Evolutionary conservation across 305 asterid genomes (phyloP).

Genomic region (Striga hermonthica): DNA sequence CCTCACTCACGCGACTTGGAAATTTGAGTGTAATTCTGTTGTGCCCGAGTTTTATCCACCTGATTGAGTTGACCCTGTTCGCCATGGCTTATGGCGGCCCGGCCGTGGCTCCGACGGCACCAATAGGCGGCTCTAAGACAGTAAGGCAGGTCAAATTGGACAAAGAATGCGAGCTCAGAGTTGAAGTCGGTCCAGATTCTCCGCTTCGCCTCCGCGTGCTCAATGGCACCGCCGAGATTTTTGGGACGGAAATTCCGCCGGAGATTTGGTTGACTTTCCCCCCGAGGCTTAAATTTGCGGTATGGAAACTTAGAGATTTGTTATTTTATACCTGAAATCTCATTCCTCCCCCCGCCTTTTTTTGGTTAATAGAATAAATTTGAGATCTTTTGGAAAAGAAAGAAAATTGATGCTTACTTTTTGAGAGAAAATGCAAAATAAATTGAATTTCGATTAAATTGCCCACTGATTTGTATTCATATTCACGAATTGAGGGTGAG

Average conservation of each 20-base stretch:
- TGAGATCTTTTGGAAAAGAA: no score
- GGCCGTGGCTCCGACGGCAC: constrained; percentile 49
- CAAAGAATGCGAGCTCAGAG: constrained; percentile 87
- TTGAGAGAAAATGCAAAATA: background rate
- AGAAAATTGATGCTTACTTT: constrained; percentile 4
- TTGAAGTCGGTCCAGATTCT: constrained; percentile 70
- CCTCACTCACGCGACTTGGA: no score
- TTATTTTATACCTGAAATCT: constrained; percentile 1
- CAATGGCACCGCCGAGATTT: constrained; percentile 82
- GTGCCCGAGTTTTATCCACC: background rate
- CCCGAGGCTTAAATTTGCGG: constrained; percentile 82
- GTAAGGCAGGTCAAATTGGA: constrained; percentile 82
- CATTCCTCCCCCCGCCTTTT: background rate
- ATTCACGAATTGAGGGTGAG: constrained; percentile 5
- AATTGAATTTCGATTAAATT: constrained; percentile 12
- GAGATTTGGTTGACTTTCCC: constrained; percentile 75
- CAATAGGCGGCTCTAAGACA: constrained; percentile 45
- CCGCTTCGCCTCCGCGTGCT: constrained; percentile 82
- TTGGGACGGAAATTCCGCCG: constrained; percentile 90
- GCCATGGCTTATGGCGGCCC: constrained; percentile 75
- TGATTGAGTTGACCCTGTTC: constrained; percentile 22
- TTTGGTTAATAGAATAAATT: background rate
- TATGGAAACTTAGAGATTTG: constrained; percentile 31
- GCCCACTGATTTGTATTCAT: background rate
- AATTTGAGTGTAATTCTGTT: no score